These are phyloP conservation scores for Phytophthora aleatoria DNA, from an alignment of 352 stramenopile genomes.

Conservation along the genomic window DNA sequence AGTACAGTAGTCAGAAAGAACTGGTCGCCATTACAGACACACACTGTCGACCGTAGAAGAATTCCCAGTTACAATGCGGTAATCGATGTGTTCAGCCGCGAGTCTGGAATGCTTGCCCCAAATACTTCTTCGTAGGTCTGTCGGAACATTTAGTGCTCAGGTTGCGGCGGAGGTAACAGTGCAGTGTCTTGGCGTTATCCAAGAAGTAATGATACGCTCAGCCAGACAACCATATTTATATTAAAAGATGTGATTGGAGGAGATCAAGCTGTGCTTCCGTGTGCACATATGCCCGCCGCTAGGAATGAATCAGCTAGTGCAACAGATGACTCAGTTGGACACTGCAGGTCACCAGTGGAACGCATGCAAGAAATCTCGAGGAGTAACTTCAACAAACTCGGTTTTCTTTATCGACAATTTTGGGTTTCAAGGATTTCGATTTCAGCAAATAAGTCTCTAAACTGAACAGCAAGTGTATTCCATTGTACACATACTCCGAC, in stretches of 20 bases:
- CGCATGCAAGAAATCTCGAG: background rate
- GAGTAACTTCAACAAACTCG: background rate
- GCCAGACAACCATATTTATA: background rate
- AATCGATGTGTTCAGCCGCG: background rate
- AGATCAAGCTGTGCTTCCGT: background rate
- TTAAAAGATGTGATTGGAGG: background rate
- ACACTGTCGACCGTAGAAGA: background rate
- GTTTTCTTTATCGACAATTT: background rate
- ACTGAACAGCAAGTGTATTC: conserved; percentile 4
- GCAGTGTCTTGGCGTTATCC: background rate
- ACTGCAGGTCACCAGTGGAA: background rate
- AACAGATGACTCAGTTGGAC: conserved; percentile 2
- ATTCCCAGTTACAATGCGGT: background rate
- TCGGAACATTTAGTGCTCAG: conserved; percentile 4
- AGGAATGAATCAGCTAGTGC: background rate
- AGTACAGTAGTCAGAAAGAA: too few relatives aligned
- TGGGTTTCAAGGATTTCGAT: too few relatives aligned
- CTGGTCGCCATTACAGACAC: too few relatives aligned
- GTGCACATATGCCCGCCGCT: background rate
- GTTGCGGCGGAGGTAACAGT: conserved; percentile 1
- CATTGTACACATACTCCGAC: conserved; percentile 1
- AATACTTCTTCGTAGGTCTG: background rate
- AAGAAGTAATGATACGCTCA: conserved; percentile 3
- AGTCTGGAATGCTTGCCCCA: background rate
- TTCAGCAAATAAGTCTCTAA: too few relatives aligned